These are phyloP conservation scores for Kickxella alabastrina DNA, from an alignment of 192 early-diverging fungal genomes.

Conservation along the genomic window DNA sequence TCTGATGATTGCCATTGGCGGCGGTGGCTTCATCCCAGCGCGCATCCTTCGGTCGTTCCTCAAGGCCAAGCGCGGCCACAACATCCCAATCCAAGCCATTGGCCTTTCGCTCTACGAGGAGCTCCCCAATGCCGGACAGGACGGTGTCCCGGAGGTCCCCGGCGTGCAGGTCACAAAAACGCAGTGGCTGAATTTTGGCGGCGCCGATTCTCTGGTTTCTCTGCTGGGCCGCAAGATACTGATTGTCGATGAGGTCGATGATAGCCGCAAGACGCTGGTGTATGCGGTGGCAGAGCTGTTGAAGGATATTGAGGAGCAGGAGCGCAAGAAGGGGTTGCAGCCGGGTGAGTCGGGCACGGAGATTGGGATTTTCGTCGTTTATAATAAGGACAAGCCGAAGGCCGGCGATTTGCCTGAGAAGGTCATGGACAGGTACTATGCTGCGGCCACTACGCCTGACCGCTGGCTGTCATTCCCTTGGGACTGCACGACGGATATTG, in stretches of 20 bases:
- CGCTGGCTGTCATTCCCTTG: conserved; percentile 73
- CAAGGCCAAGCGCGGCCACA: conserved; percentile 61
- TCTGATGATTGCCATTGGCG: conserved; percentile 72
- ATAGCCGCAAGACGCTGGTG: conserved; percentile 67
- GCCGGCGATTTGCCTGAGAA: conserved; percentile 56
- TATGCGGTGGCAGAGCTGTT: conserved; percentile 68
- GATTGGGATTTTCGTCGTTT: conserved; percentile 72
- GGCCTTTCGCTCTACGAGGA: conserved; percentile 75
- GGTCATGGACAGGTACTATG: conserved; percentile 63
- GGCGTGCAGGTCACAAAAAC: conserved; percentile 70
- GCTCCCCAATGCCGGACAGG: conserved; percentile 42
- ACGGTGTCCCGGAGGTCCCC: conserved; percentile 40
- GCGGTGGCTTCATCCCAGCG: conserved; percentile 76
- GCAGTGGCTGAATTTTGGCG: conserved; percentile 77
- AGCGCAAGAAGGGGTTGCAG: conserved; percentile 37
- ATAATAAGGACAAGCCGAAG: conserved; percentile 78
- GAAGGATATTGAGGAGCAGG: conserved; percentile 63
- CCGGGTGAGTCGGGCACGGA: conserved; percentile 48
- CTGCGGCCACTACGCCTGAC: conserved; percentile 70
- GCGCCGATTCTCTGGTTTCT: conserved; percentile 56
- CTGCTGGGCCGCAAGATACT: conserved; percentile 68
- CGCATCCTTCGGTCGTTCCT: conserved; percentile 72
- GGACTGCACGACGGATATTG: conserved; percentile 67
- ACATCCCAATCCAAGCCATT: conserved; percentile 76
- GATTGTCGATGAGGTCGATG: conserved; percentile 79